These are phyloP conservation scores for Irpex sp. DNA, from an alignment of 1,284 basidiomycete genomes.

Conservation along the genomic window DNA sequence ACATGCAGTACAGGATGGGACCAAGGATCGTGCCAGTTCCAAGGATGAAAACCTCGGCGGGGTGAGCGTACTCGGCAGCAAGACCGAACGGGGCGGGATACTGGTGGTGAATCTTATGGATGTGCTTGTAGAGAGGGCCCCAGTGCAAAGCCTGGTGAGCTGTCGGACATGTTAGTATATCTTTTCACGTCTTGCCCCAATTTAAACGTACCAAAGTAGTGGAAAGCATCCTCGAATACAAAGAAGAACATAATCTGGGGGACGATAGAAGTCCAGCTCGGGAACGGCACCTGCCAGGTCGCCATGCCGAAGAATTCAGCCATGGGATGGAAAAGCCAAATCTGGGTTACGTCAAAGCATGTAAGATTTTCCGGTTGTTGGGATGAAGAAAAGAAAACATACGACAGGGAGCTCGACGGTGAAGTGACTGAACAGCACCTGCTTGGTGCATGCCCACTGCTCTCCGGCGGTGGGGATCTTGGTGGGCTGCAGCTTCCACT, in stretches of 20 bases:
- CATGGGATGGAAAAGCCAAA: slow-evolving; percentile 95
- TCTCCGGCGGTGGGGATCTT: slow-evolving; percentile 81
- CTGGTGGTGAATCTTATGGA: slow-evolving; percentile 98
- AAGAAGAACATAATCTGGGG: slow-evolving; percentile 92
- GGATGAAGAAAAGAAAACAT: slow-evolving; percentile 21
- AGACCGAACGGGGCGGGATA: slow-evolving; percentile 97
- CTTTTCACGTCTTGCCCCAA: slow-evolving; percentile 7
- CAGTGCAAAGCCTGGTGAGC: slow-evolving; percentile 92
- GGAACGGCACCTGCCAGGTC: slow-evolving; percentile 94
- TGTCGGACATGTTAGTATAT: slow-evolving; percentile 27
- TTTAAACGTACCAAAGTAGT: slow-evolving; percentile 60
- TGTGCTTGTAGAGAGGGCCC: slow-evolving; percentile 91
- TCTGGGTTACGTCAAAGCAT: slow-evolving; percentile 42
- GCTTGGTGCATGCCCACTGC: slow-evolving; percentile 96
- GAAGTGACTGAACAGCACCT: slow-evolving; percentile 94
- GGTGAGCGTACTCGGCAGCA: slow-evolving; percentile 97
- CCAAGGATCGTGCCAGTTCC: slow-evolving; percentile 85
- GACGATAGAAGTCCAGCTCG: slow-evolving; percentile 62
- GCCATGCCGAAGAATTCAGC: slow-evolving; percentile 89
- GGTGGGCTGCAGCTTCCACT: slow-evolving; percentile 91
- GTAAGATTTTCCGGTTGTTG: background rate
- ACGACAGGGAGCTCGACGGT: slow-evolving; percentile 92
- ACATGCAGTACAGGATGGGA: slow-evolving; percentile 82
- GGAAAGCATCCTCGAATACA: slow-evolving; percentile 95
- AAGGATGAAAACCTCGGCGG: slow-evolving; percentile 90